Conservation (phyloP, 768 basidiomycete genomes). For the Erythrobasidium yunnanense region DNA sequence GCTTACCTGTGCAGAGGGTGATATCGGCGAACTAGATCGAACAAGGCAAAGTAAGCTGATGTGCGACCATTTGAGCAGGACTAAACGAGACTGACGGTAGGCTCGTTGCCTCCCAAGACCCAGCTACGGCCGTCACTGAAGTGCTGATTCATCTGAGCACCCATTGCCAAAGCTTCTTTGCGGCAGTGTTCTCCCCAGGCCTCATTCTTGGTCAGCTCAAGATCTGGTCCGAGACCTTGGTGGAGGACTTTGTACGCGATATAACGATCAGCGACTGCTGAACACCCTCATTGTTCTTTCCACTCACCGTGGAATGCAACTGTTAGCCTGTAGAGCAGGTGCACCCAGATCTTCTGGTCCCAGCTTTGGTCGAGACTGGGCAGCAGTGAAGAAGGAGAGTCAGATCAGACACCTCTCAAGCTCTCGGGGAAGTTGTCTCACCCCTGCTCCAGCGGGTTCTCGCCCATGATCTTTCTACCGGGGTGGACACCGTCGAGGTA, state of each 20-base stretch:
- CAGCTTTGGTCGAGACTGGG: constrained; percentile 28
- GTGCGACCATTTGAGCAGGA: neutral
- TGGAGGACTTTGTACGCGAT: neutral
- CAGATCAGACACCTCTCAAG: neutral
- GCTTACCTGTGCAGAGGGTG: constrained; percentile 26
- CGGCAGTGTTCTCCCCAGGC: constrained; percentile 24
- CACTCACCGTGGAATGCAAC: constrained; percentile 23
- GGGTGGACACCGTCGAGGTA: constrained; percentile 25
- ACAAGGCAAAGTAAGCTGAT: neutral
- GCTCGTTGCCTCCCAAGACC: constrained; percentile 28
- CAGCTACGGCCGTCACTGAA: constrained; percentile 22
- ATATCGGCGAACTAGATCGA: constrained; percentile 1
- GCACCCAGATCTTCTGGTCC: constrained; percentile 27
- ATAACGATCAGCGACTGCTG: neutral
- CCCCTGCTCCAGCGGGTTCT: constrained; percentile 27
- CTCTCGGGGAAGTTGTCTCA: too few relatives aligned
- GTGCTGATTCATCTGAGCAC: constrained; percentile 4
- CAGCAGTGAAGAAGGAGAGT: neutral
- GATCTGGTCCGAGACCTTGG: constrained; percentile 13
- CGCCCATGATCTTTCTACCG: constrained; percentile 29
- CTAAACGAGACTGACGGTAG: neutral
- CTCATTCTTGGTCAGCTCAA: constrained; percentile 23
- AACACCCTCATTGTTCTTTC: neutral
- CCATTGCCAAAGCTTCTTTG: constrained; percentile 17
- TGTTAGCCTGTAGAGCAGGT: constrained; percentile 27